Evolutionary conservation across 140 eudicot species (phyloP), one percentile per base, ranked within the genome.

Genomic region (Oenanthe javanica): DNA sequence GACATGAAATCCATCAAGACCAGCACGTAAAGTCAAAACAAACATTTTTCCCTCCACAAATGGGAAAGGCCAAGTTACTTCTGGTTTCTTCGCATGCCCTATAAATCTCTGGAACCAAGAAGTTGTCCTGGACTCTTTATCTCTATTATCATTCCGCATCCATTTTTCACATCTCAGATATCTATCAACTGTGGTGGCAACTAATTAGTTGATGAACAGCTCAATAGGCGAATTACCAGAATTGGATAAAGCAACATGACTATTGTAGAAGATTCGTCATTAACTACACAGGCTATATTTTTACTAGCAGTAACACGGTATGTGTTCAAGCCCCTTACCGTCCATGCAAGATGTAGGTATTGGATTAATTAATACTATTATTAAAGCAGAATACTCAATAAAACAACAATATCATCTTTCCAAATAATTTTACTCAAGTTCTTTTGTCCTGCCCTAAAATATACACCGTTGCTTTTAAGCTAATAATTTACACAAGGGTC

Each of bases 11-110:
- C 98, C 94, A 80, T 94, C 98, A 85, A 94, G 84, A 80, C 98
- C 96, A 81, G 98, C 98, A 85, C 96, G 93, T 14, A 92, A 63
- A 49, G 94, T 92, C 74, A 94, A 86, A 54, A 94, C 91, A 85
- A 94, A 94, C 86, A 94, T 84, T 89, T 88, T 42, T 89, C 31
- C 93, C 86, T 94, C 97, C 79, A 82, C 90, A 86, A 92, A 90
- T 77, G 98, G 97, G 83, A 87, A 94, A 61, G 98, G 97, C 97
- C 98, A 94, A 48, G 92, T 89, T 77, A 94, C 91, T 83, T 88
- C 94, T 13, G 97, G 97, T 86, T 88, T 94, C 54, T 94, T 91
- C 18, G 93, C 91, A 79, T 94, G 97, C 19, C 97, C 97, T 67
- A 94, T 92, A 76, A 92, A 92, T 72, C 97, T 77, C 77, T 92